Evolutionary conservation across 768 basidiomycete species (phyloP).

Genomic region (Aureoboletus auriporus): DNA sequence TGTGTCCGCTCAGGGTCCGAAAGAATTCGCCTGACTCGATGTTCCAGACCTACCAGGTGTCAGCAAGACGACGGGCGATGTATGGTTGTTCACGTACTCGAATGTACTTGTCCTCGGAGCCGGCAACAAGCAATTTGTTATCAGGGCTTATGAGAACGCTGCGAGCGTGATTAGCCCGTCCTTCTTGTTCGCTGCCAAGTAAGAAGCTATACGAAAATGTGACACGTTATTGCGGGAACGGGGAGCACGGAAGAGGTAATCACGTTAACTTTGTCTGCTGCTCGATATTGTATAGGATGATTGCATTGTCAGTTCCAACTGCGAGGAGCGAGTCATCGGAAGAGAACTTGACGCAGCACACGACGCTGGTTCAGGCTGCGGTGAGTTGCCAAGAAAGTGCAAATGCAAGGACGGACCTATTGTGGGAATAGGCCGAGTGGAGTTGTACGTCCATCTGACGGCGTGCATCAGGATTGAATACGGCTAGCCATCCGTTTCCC

Average conservation of each 20-base stretch:
- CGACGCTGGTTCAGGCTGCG: conserved; percentile 17
- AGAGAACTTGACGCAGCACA: conserved; percentile 32
- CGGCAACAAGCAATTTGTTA: conserved; percentile 28
- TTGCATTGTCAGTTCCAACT: conserved; percentile 29
- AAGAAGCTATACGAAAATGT: conserved; percentile 18
- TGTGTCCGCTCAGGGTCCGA: conserved; percentile 30
- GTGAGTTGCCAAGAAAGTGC: conserved; percentile 9
- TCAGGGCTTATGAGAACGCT: conserved; percentile 31
- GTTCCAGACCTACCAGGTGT: conserved; percentile 23
- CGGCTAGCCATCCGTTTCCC: conserved; percentile 49
- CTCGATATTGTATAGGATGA: conserved; percentile 26
- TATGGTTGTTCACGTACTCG: conserved; percentile 20
- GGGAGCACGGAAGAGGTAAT: neutral
- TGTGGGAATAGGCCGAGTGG: conserved; percentile 75
- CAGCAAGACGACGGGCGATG: neutral
- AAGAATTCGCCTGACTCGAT: conserved; percentile 24
- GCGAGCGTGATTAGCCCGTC: conserved; percentile 27
- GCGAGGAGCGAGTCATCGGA: conserved; percentile 29
- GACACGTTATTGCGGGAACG: neutral
- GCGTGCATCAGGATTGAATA: conserved; percentile 46
- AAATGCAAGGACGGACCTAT: conserved; percentile 53
- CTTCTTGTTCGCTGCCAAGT: conserved; percentile 23
- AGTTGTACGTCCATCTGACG: conserved; percentile 50
- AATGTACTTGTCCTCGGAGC: conserved; percentile 32
- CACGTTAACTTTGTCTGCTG: conserved; percentile 27